Conservation (phyloP, 2,329 filamentous ascomycete species). For the Hortaea werneckii region DNA sequence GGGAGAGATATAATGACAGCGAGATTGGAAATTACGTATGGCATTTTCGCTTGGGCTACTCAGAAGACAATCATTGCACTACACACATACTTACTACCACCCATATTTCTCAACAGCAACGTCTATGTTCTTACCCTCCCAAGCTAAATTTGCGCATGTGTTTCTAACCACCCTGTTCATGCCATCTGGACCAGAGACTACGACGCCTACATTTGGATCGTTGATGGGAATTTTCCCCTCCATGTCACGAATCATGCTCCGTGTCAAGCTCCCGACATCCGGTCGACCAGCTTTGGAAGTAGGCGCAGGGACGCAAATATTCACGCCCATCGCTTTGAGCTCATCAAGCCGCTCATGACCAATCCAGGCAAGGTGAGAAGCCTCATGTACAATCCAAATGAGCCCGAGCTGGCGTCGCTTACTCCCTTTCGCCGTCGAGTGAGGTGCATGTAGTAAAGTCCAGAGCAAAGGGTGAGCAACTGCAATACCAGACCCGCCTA, state of each 20-base stretch:
- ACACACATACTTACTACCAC: constrained; percentile 36
- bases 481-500: constrained; percentile 55
- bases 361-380: constrained; percentile 46
- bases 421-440: constrained; percentile 4
- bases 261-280: constrained; percentile 39
- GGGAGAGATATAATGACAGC: no score
- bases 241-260: constrained; percentile 27
- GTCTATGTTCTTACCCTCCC: constrained; percentile 39
- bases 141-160: constrained; percentile 41
- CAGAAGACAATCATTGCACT: no score
- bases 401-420: constrained; percentile 27
- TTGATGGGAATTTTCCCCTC: constrained; percentile 10
- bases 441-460: constrained; percentile 23
- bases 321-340: constrained; percentile 39
- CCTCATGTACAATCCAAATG: constrained; percentile 50
- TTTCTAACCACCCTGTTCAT: constrained; percentile 53
- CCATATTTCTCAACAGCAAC: constrained; percentile 58
- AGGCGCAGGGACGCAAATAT: constrained; percentile 45
- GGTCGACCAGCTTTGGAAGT: constrained; percentile 46
- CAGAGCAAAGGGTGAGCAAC: constrained; percentile 53
- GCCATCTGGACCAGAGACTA: constrained; percentile 53
- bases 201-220: constrained; percentile 36
- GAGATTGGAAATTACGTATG: no score
- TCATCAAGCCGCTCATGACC: constrained; percentile 40
- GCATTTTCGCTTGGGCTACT: no score